These are phyloP conservation scores for Fusarium napiforme DNA, from an alignment of 2,329 filamentous ascomycete genomes.

Conservation along the genomic window DNA sequence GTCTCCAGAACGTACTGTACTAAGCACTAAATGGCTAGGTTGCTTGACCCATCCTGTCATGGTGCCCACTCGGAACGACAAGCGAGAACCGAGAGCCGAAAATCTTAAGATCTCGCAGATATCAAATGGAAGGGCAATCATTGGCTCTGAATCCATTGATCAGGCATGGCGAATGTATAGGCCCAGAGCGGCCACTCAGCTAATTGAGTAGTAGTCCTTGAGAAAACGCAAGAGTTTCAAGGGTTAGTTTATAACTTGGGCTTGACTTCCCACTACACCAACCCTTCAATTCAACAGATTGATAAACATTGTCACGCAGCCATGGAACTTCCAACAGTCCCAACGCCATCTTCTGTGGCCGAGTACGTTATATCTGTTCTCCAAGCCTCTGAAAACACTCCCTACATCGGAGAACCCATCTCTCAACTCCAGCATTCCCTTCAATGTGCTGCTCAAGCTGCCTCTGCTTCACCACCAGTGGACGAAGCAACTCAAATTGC, in stretches of 20 bases:
- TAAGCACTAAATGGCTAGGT: neutral
- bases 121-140: no score
- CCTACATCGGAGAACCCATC: neutral
- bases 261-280: neutral
- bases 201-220: fast-evolving
- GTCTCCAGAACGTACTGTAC: neutral
- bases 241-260: neutral
- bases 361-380: neutral
- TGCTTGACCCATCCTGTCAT: no score
- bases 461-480: neutral
- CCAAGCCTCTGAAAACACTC: neutral
- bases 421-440: conserved; percentile 1
- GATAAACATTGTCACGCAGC: neutral
- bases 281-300: fast-evolving
- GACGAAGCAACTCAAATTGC: neutral
- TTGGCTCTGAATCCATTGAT: neutral
- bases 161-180: neutral
- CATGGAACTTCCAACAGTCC: neutral
- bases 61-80: neutral
- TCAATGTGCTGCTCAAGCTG: neutral
- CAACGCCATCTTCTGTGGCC: neutral
- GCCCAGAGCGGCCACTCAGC: neutral
- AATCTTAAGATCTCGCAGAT: neutral
- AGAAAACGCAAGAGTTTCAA: fast-evolving
- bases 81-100: neutral